Evolutionary conservation across 495 filamentous ascomycete species (phyloP).

Genomic region (Hypoxylon rickii): DNA sequence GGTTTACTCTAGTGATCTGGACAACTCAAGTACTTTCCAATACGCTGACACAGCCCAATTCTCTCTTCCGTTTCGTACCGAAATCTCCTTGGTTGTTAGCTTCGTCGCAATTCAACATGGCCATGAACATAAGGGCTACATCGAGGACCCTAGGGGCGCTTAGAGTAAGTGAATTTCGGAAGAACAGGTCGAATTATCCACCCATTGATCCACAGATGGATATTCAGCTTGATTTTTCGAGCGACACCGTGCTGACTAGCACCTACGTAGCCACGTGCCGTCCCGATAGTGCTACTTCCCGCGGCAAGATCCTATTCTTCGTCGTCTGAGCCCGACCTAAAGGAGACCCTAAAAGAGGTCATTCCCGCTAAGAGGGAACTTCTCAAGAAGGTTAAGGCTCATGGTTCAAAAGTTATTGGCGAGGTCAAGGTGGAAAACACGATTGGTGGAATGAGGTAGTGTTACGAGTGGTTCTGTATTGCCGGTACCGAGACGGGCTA

Average conservation of each 20-base stretch:
- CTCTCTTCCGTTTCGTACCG: neutral
- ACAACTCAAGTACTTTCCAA: neutral
- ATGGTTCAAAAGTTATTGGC: slow-evolving; percentile 81
- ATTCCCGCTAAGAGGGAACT: slow-evolving; percentile 94
- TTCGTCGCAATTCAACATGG: slow-evolving; percentile 44
- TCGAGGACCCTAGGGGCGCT: slow-evolving; percentile 52
- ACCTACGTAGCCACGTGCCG: slow-evolving; percentile 41
- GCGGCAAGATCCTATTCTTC: slow-evolving; percentile 63
- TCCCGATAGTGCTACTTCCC: slow-evolving; percentile 32
- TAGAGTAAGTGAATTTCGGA: slow-evolving; percentile 49
- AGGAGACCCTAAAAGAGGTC: slow-evolving; percentile 75
- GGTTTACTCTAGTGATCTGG: neutral
- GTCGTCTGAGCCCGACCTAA: slow-evolving; percentile 82
- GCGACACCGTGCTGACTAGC: slow-evolving; percentile 5
- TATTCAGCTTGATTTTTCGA: no score
- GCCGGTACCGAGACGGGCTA: neutral
- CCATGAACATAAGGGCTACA: slow-evolving; percentile 54
- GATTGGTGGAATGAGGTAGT: slow-evolving; percentile 86
- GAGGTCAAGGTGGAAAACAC: slow-evolving; percentile 94
- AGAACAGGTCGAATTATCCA: neutral
- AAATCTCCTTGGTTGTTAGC: neutral
- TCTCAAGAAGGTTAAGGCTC: slow-evolving; percentile 85
- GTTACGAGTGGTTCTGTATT: neutral
- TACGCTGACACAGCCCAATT: neutral
- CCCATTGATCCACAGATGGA: no score